phyloP scores from a whole-genome alignment of 805 yeast species.

The Maudiozyma saulgeensis region DNA sequence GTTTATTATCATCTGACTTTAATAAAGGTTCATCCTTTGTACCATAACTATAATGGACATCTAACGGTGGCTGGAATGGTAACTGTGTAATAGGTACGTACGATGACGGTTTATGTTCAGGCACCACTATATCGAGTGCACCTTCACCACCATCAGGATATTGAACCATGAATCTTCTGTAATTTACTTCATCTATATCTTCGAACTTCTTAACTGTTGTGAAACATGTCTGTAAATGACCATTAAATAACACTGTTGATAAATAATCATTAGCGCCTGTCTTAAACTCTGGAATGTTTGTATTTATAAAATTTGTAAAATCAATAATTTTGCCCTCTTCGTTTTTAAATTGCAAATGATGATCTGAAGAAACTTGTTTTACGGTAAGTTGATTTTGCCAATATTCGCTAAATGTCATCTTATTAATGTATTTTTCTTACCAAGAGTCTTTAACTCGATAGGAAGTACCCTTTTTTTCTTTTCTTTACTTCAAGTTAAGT shows the following conservation, averaged over 20 bases:
- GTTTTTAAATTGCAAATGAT: background rate
- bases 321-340: constrained; percentile 5
- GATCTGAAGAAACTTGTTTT: constrained; percentile 2
- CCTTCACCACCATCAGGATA: constrained; percentile 58
- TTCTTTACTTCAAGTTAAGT: no score
- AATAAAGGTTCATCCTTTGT: constrained; percentile 34
- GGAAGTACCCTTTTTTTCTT: no score
- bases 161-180: constrained; percentile 48
- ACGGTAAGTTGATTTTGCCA: constrained; percentile 2
- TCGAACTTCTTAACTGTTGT: constrained; percentile 44
- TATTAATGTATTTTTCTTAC: no score
- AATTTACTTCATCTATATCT: constrained; percentile 42
- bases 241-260: constrained; percentile 52
- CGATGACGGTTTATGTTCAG: background rate
- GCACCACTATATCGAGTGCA: constrained; percentile 57
- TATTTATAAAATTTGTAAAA: constrained; percentile 26
- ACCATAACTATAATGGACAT: constrained; percentile 15
- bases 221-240: constrained; percentile 60
- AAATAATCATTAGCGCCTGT: constrained; percentile 38
- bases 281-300: constrained; percentile 36
- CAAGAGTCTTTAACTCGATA: background rate
- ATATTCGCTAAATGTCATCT: constrained; percentile 2
- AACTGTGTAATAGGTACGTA: constrained; percentile 30
- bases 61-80: constrained; percentile 19
- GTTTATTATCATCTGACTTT: constrained; percentile 34